Evolutionary conservation across 1,139 yeast species (phyloP), one percentile per base, ranked within the genome.

Genomic region (Suhomyces kunorum): DNA sequence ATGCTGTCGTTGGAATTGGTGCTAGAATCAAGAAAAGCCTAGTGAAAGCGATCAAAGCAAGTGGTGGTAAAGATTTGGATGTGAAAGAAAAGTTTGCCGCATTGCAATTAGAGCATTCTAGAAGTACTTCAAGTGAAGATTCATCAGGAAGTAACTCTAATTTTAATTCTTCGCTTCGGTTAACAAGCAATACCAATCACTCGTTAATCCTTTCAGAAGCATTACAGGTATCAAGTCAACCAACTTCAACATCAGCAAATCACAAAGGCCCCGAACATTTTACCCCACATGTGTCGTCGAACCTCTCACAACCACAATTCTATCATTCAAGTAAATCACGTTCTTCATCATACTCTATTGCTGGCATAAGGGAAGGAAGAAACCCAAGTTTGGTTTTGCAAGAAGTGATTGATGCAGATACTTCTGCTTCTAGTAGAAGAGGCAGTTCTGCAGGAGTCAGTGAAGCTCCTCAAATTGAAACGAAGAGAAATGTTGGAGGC

Each of bases 1-100:
- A 78, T 47, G 96, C 96, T 0, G 88, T 88, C 2, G 76, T 82
- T 28, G 96, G 96, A 8, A 72, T 87, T 38, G 92, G 92, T 5
- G 75, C 80, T 32, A 71, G 83, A 45, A 74, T 88, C 32, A 78
- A 73, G 47, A 76, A 78, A 45, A 78, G 85, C 26, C 63, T 86
- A 16, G 69, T 82, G 2, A 74, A 74, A 40, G 87, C 88, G 0
- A 58, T 67, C 20, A 56, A 53, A 12, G 61, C 66, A 3, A 64
- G 65, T 4, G 62, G 68, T 2, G 62, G 60, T 6, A 61, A 54
- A 38, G 69, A 64, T 37, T 39, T 50, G 11, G 70, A 63, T 34
- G 51, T 58, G 5, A 47, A 58, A 37, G 55, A 53, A 38, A 61
- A 55, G 20, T 51, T 64, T 38, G 55, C 59, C 1, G 54, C 59